A percentile compares a stretch with the other conserved stretches of the same genome.
Evolutionary conservation across 2,329 filamentous ascomycete genomes (phyloP).

Genomic region (Trichoderma polysporum): DNA sequence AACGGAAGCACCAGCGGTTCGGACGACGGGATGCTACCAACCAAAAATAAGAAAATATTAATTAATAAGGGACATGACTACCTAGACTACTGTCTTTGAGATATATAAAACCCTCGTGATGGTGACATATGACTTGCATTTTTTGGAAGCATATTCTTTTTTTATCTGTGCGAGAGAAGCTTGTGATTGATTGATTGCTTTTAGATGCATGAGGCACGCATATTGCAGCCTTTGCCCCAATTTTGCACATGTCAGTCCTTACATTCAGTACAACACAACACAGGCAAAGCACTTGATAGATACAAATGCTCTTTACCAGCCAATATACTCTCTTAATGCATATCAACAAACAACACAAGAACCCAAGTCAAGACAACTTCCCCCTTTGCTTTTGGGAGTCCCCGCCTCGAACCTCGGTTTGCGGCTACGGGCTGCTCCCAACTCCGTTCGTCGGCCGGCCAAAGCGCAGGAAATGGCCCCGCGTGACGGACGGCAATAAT

Average conservation of each 20-base stretch:
- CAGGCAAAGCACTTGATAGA: background rate
- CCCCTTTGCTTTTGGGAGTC: background rate
- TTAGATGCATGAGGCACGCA: too few species aligned
- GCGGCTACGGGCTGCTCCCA: background rate
- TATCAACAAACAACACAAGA: background rate
- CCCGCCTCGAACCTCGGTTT: slow-evolving; percentile 18
- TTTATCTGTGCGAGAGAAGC: background rate
- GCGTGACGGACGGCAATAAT: background rate
- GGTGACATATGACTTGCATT: slow-evolving; percentile 5
- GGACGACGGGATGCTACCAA: slow-evolving; percentile 12
- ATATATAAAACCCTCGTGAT: slow-evolving; percentile 6
- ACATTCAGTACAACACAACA: background rate
- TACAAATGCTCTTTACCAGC: background rate
- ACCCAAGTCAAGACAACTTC: background rate
- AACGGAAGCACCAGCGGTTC: background rate
- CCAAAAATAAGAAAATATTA: background rate
- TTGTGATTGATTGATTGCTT: too few species aligned
- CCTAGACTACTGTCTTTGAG: too few species aligned
- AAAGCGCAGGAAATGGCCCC: background rate
- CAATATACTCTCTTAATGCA: slow-evolving; percentile 2
- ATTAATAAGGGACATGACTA: too few species aligned
- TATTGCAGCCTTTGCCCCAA: too few species aligned
- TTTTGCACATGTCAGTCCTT: background rate
- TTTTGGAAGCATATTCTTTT: background rate
- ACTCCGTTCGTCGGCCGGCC: background rate